Base-by-base conservation (phyloP, 495 filamentous ascomycete species). In the Lichina pygmaea region DNA sequence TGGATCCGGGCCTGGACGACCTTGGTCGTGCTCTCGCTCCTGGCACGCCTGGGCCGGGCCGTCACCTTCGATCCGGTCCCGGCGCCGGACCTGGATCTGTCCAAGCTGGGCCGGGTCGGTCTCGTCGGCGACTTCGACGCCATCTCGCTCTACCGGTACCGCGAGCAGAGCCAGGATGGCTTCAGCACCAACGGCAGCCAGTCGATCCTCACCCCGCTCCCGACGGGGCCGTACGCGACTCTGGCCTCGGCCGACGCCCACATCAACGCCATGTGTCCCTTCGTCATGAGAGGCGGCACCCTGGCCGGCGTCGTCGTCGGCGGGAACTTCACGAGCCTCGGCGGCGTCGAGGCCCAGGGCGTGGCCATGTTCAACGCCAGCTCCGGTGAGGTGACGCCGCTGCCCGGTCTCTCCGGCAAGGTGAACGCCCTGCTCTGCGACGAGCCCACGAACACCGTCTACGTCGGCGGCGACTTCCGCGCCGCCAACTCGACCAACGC, bases 261-360 rank as follows among this genome's bases (percentile, higher is more conserved):
- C 24, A 93, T 97, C 51, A 67, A 71, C 52, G 66, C 78, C 34
- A 85, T 95, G 79, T 95, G 91, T 61, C 62, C 77, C 15, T 86
- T 86, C 55, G 65, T 73, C 13, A 60, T 70, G 57, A 66, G 67
- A 38, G 66, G 81, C 57, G 81, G 80, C 43, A 70, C 61, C 6
- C 62, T 77, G 34, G 66, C 70, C 13, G 82, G 81, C 10, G 71
- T 93, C 31, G 73, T 94, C 17, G 69, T 94, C 6, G 89, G 77
- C 24, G 89, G 89, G 11, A 95, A 93, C 62, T 99, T 99, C 58
- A 94, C 86, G n/a, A 92, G 80, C 53, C 59, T 97, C 36, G 80
- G 75, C 34, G 73, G 72, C 42, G 64, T 75, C 40, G 63, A 82
- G 57, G 77, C 85, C 10, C 70, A 73, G 42, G 85, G 81, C 32